Percentiles rank a stretch among this genome's conserved stretches.
Conservation (phyloP, 768 basidiomycete species). For the Leccinum incarnatum region DNA sequence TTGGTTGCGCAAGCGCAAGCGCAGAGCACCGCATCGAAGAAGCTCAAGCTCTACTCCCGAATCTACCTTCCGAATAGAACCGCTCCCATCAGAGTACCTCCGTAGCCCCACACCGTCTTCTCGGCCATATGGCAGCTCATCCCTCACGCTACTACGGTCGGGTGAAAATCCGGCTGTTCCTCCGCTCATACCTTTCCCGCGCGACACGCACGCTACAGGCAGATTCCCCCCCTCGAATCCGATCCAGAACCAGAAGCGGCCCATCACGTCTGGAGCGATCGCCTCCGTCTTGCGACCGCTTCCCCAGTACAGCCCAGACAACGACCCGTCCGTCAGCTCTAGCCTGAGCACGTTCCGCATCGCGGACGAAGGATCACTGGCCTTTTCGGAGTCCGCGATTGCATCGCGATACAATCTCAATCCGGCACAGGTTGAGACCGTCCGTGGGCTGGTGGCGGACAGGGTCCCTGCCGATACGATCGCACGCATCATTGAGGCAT, state of each 20-base stretch:
- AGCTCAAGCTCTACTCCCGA: background rate
- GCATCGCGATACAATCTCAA: slow-evolving; percentile 7
- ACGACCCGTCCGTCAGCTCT: background rate
- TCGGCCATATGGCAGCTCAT: background rate
- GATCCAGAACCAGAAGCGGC: background rate
- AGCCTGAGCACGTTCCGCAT: background rate
- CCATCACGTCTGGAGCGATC: background rate
- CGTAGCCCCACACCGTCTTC: background rate
- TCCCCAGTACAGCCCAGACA: background rate
- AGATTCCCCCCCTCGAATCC: background rate
- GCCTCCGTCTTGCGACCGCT: slow-evolving; percentile 2
- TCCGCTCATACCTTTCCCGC: slow-evolving; percentile 11
- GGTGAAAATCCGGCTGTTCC: background rate
- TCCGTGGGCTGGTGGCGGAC: slow-evolving; percentile 10
- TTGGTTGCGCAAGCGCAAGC: slow-evolving; percentile 12
- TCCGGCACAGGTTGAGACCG: slow-evolving; percentile 8
- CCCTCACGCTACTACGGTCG: background rate
- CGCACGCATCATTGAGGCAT: slow-evolving; percentile 14
- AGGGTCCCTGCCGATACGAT: slow-evolving; percentile 13
- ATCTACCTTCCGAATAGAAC: background rate
- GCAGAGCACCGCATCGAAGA: background rate
- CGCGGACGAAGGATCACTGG: background rate
- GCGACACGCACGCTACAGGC: slow-evolving; percentile 3
- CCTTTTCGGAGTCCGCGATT: background rate
- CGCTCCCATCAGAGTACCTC: slow-evolving; percentile 4